Conservation (phyloP, 805 yeast genomes). For the Ogataea pilisensis region DNA sequence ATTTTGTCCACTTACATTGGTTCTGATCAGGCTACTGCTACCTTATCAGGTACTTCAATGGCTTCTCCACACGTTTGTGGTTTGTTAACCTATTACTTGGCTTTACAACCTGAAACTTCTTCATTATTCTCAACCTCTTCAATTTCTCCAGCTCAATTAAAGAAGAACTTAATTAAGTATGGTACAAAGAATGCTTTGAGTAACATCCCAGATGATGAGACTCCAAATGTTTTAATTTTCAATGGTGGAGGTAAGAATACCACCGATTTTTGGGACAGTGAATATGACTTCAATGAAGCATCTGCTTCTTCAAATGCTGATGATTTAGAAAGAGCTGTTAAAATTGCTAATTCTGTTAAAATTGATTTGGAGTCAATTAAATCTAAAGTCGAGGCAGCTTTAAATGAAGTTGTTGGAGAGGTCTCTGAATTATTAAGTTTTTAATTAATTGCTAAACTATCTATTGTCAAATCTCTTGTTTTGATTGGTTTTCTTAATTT, state of each 20-base stretch:
- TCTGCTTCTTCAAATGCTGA: constrained; percentile 3
- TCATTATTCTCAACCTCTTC: constrained; percentile 58
- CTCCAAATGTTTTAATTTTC: constrained; percentile 73
- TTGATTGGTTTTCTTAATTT: background rate
- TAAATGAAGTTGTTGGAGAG: constrained; percentile 19
- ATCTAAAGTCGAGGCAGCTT: constrained; percentile 18
- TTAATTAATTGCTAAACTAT: no score
- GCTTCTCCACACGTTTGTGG: constrained; percentile 97
- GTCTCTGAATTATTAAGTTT: constrained; percentile 7
- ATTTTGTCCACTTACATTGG: constrained; percentile 83
- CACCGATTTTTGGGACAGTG: constrained; percentile 54
- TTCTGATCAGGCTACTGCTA: constrained; percentile 68
- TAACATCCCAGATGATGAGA: constrained; percentile 60
- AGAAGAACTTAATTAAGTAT: constrained; percentile 67
- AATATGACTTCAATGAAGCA: constrained; percentile 8
- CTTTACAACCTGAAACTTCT: constrained; percentile 73
- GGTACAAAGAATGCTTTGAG: constrained; percentile 56
- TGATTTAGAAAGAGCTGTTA: constrained; percentile 19
- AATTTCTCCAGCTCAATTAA: constrained; percentile 69
- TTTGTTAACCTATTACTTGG: constrained; percentile 80
- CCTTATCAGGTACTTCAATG: constrained; percentile 95
- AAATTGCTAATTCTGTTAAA: constrained; percentile 20
- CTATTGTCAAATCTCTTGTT: no score
- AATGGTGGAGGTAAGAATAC: constrained; percentile 79
- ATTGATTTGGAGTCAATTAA: constrained; percentile 17